Conservation (phyloP, 1,284 basidiomycete species). For the Puccinia hordei region DNA sequence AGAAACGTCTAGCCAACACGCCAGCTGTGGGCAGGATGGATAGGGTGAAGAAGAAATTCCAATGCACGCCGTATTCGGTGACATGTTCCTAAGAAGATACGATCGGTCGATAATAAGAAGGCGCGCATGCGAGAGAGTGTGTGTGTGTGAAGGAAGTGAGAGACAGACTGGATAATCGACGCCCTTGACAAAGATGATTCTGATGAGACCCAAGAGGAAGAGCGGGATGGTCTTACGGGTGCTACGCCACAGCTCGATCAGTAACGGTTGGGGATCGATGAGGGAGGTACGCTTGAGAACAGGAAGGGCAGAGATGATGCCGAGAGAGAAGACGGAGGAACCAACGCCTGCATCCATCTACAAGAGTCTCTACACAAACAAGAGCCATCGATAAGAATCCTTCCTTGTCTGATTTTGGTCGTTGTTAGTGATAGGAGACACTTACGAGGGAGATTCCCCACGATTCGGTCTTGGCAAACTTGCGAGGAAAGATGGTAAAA, state of each 20-base stretch:
- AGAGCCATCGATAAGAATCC: too few species aligned
- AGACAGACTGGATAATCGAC: slow-evolving; percentile 81
- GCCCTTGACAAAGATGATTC: slow-evolving; percentile 86
- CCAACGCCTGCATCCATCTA: slow-evolving; percentile 98
- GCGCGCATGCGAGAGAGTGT: not conserved
- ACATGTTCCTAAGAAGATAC: slow-evolving; percentile 75
- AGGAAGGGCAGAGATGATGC: slow-evolving; percentile 79
- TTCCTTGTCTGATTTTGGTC: too few species aligned
- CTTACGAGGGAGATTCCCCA: slow-evolving; percentile 86
- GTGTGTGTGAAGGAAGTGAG: not conserved
- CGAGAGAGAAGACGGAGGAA: slow-evolving; percentile 92
- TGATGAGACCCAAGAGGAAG: slow-evolving; percentile 72
- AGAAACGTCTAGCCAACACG: slow-evolving; percentile 70
- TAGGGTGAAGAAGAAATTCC: slow-evolving; percentile 98
- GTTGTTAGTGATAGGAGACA: too few species aligned
- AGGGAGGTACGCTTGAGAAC: slow-evolving; percentile 57
- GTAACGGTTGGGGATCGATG: slow-evolving; percentile 30
- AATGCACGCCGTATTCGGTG: slow-evolving; percentile 93
- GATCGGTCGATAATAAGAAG: not conserved
- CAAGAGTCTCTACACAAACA: not conserved
- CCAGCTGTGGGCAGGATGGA: slow-evolving; percentile 77
- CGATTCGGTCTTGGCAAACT: slow-evolving; percentile 87
- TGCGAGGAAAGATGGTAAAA: slow-evolving; percentile 85
- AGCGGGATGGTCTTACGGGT: slow-evolving; percentile 70
- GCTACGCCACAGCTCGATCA: slow-evolving; percentile 57